Percentiles rank a stretch among this genome's conserved stretches.
Conservation (phyloP, 176 grass and related monocot species). For the Coix lacrymajobi region DNA sequence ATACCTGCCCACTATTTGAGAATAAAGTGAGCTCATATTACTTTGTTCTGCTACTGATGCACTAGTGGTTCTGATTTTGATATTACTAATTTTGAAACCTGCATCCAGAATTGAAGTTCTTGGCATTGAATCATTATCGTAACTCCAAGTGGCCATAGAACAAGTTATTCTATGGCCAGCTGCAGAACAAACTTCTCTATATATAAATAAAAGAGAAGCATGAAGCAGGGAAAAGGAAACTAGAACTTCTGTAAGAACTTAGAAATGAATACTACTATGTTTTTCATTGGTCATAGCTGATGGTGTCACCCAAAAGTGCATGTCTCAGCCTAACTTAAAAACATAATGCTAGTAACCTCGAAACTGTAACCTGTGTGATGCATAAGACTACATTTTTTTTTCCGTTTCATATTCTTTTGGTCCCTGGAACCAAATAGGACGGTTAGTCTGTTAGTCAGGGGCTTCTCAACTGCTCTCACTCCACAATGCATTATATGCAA, state of each 20-base stretch:
- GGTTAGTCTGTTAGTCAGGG: not conserved
- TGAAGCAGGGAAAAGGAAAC: not conserved
- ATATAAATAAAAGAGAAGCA: not conserved
- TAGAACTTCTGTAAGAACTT: not conserved
- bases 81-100: constrained; percentile 1
- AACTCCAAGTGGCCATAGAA: not conserved
- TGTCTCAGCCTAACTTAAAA: constrained; percentile 5
- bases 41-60: constrained; percentile 17
- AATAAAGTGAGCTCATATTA: constrained; percentile 65
- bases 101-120: constrained; percentile 1
- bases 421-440: not conserved
- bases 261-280: not conserved
- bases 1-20: constrained; percentile 64
- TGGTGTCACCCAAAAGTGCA: not conserved
- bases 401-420: not conserved
- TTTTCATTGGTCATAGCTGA: constrained; percentile 1
- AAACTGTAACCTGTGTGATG: not conserved
- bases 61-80: constrained; percentile 12
- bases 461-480: constrained; percentile 5
- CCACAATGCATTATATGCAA: not conserved
- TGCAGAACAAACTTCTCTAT: not conserved
- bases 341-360: not conserved
- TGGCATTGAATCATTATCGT: not conserved
- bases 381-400: not conserved
- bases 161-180: not conserved